Conservation (phyloP, 495 filamentous ascomycete genomes). For the Neurospora sp. region DNA sequence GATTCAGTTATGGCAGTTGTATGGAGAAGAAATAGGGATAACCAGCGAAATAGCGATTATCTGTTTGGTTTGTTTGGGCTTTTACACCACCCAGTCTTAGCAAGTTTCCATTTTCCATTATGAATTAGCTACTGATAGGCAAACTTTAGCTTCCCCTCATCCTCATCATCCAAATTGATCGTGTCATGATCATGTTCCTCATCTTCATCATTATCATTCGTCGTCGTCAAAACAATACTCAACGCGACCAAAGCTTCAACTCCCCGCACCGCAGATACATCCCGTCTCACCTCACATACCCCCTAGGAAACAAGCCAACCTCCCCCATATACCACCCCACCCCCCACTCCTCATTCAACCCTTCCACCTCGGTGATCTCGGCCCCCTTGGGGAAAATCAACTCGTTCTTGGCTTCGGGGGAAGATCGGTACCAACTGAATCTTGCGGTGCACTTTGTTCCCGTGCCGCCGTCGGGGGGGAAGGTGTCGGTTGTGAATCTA, state of each 20-base stretch:
- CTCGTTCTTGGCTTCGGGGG: constrained; percentile 52
- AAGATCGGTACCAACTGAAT: constrained; percentile 64
- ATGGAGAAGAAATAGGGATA: not conserved
- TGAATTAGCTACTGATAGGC: no score
- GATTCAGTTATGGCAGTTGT: not conserved
- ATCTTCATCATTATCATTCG: no score
- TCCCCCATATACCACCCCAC: constrained; percentile 69
- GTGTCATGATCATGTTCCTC: no score
- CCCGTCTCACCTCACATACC: no score
- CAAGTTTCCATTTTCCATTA: no score
- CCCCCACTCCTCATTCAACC: constrained; percentile 81
- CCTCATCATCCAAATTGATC: no score
- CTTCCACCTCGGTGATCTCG: constrained; percentile 67
- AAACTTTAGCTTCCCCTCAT: no score
- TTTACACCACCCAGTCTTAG: no score
- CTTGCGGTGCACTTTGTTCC: constrained; percentile 49
- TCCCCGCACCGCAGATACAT: no score
- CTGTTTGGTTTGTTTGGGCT: not conserved
- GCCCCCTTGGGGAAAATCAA: constrained; percentile 73
- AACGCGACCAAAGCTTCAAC: no score
- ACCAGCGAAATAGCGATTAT: not conserved
- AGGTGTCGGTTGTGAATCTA: constrained; percentile 18
- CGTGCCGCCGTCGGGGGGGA: constrained; percentile 61
- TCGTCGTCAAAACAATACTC: no score
- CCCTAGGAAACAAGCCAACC: constrained; percentile 65